Evolutionary conservation across 1,139 yeast genomes (phyloP).

Genomic region (Pneumocystis murina): DNA sequence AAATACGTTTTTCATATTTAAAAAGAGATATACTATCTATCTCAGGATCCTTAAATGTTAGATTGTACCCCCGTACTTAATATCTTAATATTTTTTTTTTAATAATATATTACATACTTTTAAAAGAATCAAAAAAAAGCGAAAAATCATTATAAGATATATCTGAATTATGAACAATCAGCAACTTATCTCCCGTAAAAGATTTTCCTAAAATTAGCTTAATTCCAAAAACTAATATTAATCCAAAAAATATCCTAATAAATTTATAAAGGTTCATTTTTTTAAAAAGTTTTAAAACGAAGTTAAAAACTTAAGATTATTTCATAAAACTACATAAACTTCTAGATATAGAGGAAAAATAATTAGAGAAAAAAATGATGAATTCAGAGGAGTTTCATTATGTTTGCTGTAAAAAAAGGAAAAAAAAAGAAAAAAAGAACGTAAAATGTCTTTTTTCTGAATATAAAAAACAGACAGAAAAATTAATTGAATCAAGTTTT

Average conservation of each 20-base stretch:
- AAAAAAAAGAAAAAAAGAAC: not conserved
- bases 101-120: conserved; percentile 10
- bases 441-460: not conserved
- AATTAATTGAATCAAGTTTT: not conserved
- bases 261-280: not conserved
- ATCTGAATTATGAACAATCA: conserved; percentile 28
- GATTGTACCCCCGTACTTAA: conserved; percentile 21
- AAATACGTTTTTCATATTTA: conserved; percentile 30
- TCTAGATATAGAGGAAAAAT: not conserved
- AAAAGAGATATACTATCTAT: conserved; percentile 27
- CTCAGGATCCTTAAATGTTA: conserved; percentile 21
- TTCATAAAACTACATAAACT: not conserved
- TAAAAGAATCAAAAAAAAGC: conserved; percentile 21
- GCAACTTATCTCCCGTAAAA: conserved; percentile 17
- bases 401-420: not conserved
- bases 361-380: not conserved
- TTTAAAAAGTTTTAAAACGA: not conserved
- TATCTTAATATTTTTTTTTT: not conserved
- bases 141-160: conserved; percentile 22
- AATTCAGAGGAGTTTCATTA: not conserved
- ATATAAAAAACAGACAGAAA: not conserved
- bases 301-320: not conserved
- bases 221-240: not conserved
- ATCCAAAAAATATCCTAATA: not conserved
- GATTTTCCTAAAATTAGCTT: conserved; percentile 4